Evolutionary conservation across 768 basidiomycete species (phyloP), one percentile per base, ranked within the genome.

Genomic region (Hysterangium stoloniferum): DNA sequence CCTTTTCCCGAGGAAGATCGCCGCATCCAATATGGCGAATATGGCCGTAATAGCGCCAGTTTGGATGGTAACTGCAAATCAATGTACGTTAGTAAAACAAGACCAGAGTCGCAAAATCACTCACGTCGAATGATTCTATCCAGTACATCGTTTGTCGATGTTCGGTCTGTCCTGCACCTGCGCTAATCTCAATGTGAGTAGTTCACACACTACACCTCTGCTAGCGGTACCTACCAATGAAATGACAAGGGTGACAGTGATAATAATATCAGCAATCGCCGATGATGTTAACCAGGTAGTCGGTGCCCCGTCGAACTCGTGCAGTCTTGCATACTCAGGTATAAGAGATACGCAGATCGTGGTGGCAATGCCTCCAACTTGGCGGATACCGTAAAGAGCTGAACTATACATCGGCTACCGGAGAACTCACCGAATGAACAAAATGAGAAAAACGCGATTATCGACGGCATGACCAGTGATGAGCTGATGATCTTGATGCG

Each of bases 211-310:
- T 9, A 34, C 33, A 34, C 9, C 9, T 42, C 11, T 3, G 4
- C 28, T 4, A 7, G 9, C 4, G 7, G 13, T 44, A 17, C 27
- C 20, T 54, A 75, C 77, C 60, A 79, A 58, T 31, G 65, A 69
- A 41, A 63, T 56, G 6, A 71, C 69, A 4, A 79, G 64, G 1
- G 66, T 54, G 0, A 58, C 46, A 1, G 78, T 72, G 43, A 80
- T 79, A 7, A 75, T 55, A 7, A 72, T 56, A 57, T 79, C 79
- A 9, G 71, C 68, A 7, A 68, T 61, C 6, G 71, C 72, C 9
- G 74, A 69, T 0, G 70, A 58, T 13, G 67, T 57, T 25, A 79
- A 69, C 77, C 78, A 79, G 32, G 24, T 29, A 3, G 31, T 60
- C 2, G 67, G 64, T 0, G 69, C 61, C 19, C 48, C 52, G 42